Base-by-base conservation (phyloP, 1,284 basidiomycete genomes). In the Afroboletus lepidellus region DNA sequence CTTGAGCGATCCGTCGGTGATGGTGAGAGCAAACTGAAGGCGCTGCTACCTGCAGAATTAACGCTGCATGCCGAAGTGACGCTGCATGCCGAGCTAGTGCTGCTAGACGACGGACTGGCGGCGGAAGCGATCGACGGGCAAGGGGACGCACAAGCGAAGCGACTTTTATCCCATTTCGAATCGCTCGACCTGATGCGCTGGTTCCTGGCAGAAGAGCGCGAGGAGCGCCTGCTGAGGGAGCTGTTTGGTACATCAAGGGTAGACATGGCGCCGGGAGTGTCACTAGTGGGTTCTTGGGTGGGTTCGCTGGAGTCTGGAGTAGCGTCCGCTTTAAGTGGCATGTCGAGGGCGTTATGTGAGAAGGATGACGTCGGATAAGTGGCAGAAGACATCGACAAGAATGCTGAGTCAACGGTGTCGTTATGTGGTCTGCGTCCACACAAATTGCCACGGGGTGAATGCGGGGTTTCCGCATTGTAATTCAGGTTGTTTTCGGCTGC, bases 1-100 rank as follows among this genome's bases (percentile, higher is more conserved):
- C 69, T 69, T 27, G 60, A 63, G 33, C 74, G 72, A 46, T 75
- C 70, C 57, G 67, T 70, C 23, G 74, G 70, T 4, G 74, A 75
- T 6, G 63, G 58, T 6, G 57, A 55, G 43, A 63, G 48, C 3
- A 59, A 52, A 48, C 51, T 51, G 16, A 46, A 27, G 16, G 60
- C 27, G 46, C 29, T 56, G 41, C 50, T 37, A 30, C 48, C 47
- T 43, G 60, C 47, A 8, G 58, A 65, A 27, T 42, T 50, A 27
- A 56, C 23, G 24, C 53, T 65, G 37, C 59, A 64, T 18, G 55
- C 54, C 36, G 64, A 66, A 33, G 38, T 55, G 43, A 65, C 64
- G 20, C 49, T 65, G 51, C 66, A 64, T 1, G 66, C 51, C 29
- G 68, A 55, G 41, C 56, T 57, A 32, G 56, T 39, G 48, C 54